Evolutionary conservation across 1,284 basidiomycete species (phyloP).

Genomic region (Irpex sp.): DNA sequence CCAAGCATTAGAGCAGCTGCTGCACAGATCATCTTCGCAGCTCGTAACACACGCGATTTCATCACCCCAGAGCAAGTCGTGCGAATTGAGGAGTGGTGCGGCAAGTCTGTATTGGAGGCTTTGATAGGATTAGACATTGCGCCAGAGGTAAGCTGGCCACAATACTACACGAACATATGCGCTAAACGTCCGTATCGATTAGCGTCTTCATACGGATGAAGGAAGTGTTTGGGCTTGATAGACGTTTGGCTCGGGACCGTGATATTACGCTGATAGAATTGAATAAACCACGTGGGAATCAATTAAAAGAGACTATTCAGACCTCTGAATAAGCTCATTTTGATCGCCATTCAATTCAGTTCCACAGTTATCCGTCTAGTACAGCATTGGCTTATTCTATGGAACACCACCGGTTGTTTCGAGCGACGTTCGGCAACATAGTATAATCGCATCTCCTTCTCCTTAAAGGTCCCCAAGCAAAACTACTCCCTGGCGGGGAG

Average conservation of each 20-base stretch:
- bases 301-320: not conserved
- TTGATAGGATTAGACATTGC: slow-evolving; percentile 34
- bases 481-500: slow-evolving; percentile 35
- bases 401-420: too few species aligned
- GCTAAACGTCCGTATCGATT: slow-evolving; percentile 4
- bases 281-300: not conserved
- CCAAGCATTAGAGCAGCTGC: slow-evolving; percentile 68
- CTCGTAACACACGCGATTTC: slow-evolving; percentile 70
- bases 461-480: slow-evolving; percentile 27
- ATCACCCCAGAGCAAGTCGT: slow-evolving; percentile 70
- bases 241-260: not conserved
- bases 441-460: slow-evolving; percentile 13
- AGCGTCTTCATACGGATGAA: slow-evolving; percentile 34
- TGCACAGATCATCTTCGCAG: slow-evolving; percentile 84
- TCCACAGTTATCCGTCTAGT: too few species aligned
- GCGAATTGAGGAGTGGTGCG: slow-evolving; percentile 65
- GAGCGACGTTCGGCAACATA: too few species aligned
- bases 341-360: slow-evolving; percentile 4
- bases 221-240: slow-evolving; percentile 37
- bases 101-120: slow-evolving; percentile 48
- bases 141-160: slow-evolving; percentile 33
- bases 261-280: not conserved
- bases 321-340: not conserved
- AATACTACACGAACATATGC: not conserved
- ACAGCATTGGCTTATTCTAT: too few species aligned